Evolutionary conservation across 805 yeast species (phyloP).

Genomic region (Ogataea trehaloabstinens): DNA sequence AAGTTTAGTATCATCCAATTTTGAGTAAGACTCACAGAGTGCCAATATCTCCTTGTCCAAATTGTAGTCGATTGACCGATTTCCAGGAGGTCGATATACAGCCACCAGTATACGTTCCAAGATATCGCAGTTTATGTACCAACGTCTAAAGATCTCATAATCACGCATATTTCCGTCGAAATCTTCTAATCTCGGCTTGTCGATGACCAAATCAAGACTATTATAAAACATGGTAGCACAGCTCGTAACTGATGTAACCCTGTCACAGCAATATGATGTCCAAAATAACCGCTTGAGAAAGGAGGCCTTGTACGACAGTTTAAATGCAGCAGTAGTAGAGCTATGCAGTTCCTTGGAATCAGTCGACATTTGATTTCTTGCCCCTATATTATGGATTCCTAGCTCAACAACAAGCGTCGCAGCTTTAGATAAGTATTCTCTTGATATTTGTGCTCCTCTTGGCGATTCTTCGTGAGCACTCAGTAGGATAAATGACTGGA

Average conservation of each 20-base stretch:
- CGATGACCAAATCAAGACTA: slow-evolving; percentile 26
- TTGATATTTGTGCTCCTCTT: slow-evolving; percentile 26
- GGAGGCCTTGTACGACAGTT: slow-evolving; percentile 20
- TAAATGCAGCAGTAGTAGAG: slow-evolving; percentile 13
- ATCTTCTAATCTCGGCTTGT: slow-evolving; percentile 21
- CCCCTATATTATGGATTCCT: slow-evolving; percentile 29
- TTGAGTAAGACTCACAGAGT: slow-evolving; percentile 7
- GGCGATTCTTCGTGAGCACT: slow-evolving; percentile 32
- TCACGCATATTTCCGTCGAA: slow-evolving; percentile 26
- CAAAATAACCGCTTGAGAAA: slow-evolving; percentile 29
- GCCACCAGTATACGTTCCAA: slow-evolving; percentile 26
- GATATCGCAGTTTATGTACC: slow-evolving; percentile 23
- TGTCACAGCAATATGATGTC: slow-evolving; percentile 30
- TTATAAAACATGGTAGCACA: slow-evolving; percentile 28
- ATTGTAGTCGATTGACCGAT: slow-evolving; percentile 20
- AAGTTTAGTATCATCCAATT: neutral
- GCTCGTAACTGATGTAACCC: slow-evolving; percentile 28
- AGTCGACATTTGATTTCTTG: slow-evolving; percentile 17
- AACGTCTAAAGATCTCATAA: slow-evolving; percentile 23
- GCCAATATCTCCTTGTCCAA: slow-evolving; percentile 25
- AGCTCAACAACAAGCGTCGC: slow-evolving; percentile 27
- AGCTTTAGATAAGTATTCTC: slow-evolving; percentile 27
- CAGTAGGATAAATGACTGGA: slow-evolving; percentile 27
- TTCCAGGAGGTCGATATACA: slow-evolving; percentile 30
- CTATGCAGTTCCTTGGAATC: slow-evolving; percentile 3